phyloP scores from a whole-genome alignment of 768 basidiomycete genomes.

The Rhizopogon vulgaris region DNA sequence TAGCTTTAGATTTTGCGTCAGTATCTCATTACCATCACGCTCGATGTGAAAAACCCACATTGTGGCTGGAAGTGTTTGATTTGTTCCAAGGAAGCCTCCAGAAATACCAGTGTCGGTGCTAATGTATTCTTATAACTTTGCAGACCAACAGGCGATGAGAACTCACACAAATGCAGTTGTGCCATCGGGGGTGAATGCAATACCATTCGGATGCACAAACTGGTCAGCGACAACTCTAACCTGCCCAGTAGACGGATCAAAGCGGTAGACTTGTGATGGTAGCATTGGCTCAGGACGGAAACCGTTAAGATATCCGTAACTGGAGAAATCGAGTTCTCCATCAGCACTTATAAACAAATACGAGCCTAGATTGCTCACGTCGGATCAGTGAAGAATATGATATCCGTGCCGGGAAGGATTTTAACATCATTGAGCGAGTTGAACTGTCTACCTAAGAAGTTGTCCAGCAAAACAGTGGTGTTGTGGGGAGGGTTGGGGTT shows the following conservation, averaged over 20 bases:
- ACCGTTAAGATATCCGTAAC: conserved; percentile 57
- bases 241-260: conserved; percentile 57
- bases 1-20: conserved; percentile 36
- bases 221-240: conserved; percentile 72
- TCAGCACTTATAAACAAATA: no score
- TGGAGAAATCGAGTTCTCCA: no score
- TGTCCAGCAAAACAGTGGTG: conserved; percentile 65
- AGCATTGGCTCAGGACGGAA: conserved; percentile 64
- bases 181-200: conserved; percentile 66
- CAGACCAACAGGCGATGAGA: conserved; percentile 2
- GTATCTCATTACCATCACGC: background rate
- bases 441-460: conserved; percentile 76
- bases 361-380: conserved; percentile 35
- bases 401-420: conserved; percentile 58
- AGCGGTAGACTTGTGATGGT: conserved; percentile 74
- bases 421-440: conserved; percentile 80
- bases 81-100: conserved; percentile 41
- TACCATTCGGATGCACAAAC: conserved; percentile 69
- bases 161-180: conserved; percentile 57
- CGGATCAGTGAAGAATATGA: conserved; percentile 71
- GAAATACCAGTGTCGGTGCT: conserved; percentile 25
- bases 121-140: conserved; percentile 13
- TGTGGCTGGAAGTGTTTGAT: conserved; percentile 58
- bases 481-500: conserved; percentile 62
- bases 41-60: conserved; percentile 39